These are phyloP conservation scores for Vigna angularis DNA, from an alignment of 306 rosid genomes.

Conservation along the genomic window DNA sequence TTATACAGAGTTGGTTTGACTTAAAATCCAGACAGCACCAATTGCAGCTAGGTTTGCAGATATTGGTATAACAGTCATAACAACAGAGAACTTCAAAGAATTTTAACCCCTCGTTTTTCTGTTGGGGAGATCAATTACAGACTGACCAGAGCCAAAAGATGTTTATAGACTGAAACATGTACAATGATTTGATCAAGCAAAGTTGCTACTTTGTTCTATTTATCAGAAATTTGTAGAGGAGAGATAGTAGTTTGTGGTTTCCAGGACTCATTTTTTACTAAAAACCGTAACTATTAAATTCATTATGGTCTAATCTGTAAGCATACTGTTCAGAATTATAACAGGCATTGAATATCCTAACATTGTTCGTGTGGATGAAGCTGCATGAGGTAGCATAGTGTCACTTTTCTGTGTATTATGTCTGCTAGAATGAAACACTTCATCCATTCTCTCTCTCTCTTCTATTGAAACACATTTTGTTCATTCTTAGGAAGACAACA, in stretches of 20 bases:
- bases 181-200: conserved; percentile 39
- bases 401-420: not conserved
- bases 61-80: conserved; percentile 35
- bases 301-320: not conserved
- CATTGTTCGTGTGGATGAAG: not conserved
- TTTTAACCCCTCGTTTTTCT: conserved; percentile 38
- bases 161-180: conserved; percentile 34
- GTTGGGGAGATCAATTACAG: conserved; percentile 37
- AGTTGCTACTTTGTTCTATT: conserved; percentile 25
- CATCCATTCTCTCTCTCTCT: not conserved
- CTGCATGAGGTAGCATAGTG: not conserved
- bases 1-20: conserved; percentile 34
- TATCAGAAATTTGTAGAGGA: conserved; percentile 8
- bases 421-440: not conserved
- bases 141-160: conserved; percentile 43
- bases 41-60: conserved; percentile 29
- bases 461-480: not conserved
- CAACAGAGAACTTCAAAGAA: conserved; percentile 32
- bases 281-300: conserved; percentile 10
- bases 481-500: not conserved
- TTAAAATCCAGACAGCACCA: conserved; percentile 34
- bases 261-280: conserved; percentile 10
- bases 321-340: not conserved
- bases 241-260: conserved; percentile 27
- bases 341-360: not conserved